Evolutionary conservation across 805 yeast genomes (phyloP), one percentile per base, ranked within the genome.

Genomic region (Candida methanosorbosa): DNA sequence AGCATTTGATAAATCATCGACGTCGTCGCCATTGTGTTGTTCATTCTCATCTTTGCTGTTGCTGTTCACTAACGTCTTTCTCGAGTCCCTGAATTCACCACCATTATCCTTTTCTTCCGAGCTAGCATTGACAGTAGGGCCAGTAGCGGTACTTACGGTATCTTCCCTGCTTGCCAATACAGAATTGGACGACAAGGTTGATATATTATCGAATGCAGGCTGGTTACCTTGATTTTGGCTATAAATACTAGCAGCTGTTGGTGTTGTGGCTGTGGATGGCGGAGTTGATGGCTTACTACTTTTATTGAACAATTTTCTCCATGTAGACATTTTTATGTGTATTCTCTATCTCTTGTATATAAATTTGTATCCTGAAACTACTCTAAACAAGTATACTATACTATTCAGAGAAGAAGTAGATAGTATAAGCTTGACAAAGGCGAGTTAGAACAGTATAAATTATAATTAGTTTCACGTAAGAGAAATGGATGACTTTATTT

Each of bases 291-390:
- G 20, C 19, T 5, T 17, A 12, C 23, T 34, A 18, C 43, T 43
- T 33, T 48, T 43, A 27, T 49, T 52, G 39, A 54, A 54, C 18
- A 53, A 38, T 30, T 54, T 54, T 36, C 48, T 54, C 59, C 59
- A 54, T 21, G 47, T 54, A 2, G 59, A 54, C 59, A 54, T 54
- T 11, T 9, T 15, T 24, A 24, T 24, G 13, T 24, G n/a, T n/a
- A n/a, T n/a, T n/a, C n/a, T n/a, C n/a, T n/a, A n/a, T n/a, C n/a
- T n/a, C n/a, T n/a, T n/a, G n/a, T n/a, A n/a, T n/a, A n/a, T n/a
- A n/a, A n/a, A n/a, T n/a, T n/a, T n/a, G n/a, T n/a, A n/a, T n/a
- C n/a, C n/a, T n/a, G n/a, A n/a, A n/a, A n/a, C n/a, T n/a, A n/a
- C n/a, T n/a, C n/a, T n/a, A n/a, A n/a, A n/a, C n/a, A n/a, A n/a